Percentiles rank a stretch among this genome's conserved stretches.
These are phyloP conservation scores for Venustampulla echinocandica DNA, from an alignment of 495 filamentous ascomycete species.

Conservation along the genomic window DNA sequence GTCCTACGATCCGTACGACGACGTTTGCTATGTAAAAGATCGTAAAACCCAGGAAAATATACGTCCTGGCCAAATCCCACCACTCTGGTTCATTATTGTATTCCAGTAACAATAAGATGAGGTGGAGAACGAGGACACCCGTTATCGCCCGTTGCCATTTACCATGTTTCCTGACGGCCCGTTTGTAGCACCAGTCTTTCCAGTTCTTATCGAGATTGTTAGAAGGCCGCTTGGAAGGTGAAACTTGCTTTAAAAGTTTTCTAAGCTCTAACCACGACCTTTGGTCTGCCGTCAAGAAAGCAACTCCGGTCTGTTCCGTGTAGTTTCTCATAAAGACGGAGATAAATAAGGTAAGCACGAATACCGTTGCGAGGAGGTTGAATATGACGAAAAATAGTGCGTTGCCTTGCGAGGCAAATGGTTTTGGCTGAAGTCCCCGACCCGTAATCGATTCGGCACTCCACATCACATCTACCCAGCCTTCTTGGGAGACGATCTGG, in stretches of 20 bases:
- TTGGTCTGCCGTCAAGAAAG: slow-evolving; percentile 92
- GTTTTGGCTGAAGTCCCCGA: slow-evolving; percentile 56
- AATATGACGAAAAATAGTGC: slow-evolving; percentile 92
- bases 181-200: slow-evolving; percentile 89
- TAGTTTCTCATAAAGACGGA: slow-evolving; percentile 99
- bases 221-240: slow-evolving; percentile 79
- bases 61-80: slow-evolving; percentile 64
- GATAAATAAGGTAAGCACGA: slow-evolving; percentile 95
- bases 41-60: slow-evolving; percentile 75
- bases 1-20: slow-evolving; percentile 71
- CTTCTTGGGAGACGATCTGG: slow-evolving; percentile 98
- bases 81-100: slow-evolving; percentile 61
- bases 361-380: slow-evolving; percentile 94
- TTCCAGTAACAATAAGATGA: slow-evolving; percentile 76
- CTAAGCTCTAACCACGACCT: slow-evolving; percentile 93
- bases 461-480: slow-evolving; percentile 89
- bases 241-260: slow-evolving; percentile 87
- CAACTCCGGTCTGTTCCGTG: slow-evolving; percentile 96
- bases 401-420: slow-evolving; percentile 66
- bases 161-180: slow-evolving; percentile 89
- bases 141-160: slow-evolving; percentile 84
- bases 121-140: slow-evolving; percentile 66
- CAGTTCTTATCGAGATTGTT: slow-evolving; percentile 66
- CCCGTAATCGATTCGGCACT: slow-evolving; percentile 76
- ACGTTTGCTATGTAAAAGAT: slow-evolving; percentile 81